Evolutionary conservation across 2,329 filamentous ascomycete genomes (phyloP).

Genomic region (Trichophyton equinum): DNA sequence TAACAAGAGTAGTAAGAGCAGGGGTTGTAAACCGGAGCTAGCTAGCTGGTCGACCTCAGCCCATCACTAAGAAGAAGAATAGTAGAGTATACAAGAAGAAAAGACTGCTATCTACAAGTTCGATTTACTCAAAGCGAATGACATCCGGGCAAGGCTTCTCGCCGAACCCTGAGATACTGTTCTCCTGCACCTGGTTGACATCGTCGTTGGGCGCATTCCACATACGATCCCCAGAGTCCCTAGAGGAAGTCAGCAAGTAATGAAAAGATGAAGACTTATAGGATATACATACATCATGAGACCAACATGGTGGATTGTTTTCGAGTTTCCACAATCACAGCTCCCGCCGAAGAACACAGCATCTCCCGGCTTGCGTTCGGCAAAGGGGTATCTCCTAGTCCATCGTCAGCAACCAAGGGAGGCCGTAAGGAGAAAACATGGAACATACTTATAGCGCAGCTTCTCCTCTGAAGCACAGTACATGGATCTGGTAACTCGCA

Average conservation of each 20-base stretch:
- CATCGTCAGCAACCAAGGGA: not conserved
- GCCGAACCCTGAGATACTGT: conserved; percentile 15
- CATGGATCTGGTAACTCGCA: conserved; percentile 18
- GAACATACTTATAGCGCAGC: conserved; percentile 16
- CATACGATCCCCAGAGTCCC: conserved; percentile 18
- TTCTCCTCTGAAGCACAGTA: conserved; percentile 17
- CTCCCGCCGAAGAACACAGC: conserved; percentile 18
- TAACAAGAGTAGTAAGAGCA: no score
- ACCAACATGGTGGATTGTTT: conserved; percentile 15
- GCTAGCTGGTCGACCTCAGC: no score
- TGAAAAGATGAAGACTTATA: conserved; percentile 8
- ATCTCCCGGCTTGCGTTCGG: conserved; percentile 17
- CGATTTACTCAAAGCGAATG: conserved; percentile 12
- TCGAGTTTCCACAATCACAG: conserved; percentile 6
- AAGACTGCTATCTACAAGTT: not conserved
- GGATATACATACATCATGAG: conserved; percentile 17
- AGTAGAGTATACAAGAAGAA: not conserved
- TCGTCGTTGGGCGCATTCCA: conserved; percentile 20
- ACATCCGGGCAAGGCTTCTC: conserved; percentile 18
- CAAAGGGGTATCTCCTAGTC: conserved; percentile 16
- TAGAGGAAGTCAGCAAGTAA: conserved; percentile 2
- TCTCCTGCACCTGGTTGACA: conserved; percentile 18
- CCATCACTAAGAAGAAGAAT: not conserved
- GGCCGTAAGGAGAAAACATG: not conserved
- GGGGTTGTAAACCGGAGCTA: no score